A percentile compares a stretch with the other conserved stretches of the same genome.
Evolutionary conservation across 192 early-diverging fungal genomes (phyloP).

Genomic region (Piromyces finnis): DNA sequence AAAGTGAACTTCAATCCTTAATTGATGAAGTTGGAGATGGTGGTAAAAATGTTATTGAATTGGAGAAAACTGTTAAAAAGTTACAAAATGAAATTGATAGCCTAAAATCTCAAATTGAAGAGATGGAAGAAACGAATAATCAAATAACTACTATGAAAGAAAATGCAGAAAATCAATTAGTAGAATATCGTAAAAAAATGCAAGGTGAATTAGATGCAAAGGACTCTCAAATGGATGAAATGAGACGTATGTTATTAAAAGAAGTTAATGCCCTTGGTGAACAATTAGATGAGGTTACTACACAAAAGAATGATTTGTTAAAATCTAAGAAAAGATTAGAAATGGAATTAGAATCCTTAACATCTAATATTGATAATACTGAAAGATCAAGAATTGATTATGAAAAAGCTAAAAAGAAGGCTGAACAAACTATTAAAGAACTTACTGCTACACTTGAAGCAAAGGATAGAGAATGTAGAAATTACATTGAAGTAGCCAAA

Average conservation of each 20-base stretch:
- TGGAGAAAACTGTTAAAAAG: constrained; percentile 42
- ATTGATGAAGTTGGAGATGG: constrained; percentile 59
- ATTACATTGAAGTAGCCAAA: constrained; percentile 52
- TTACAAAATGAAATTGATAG: neutral
- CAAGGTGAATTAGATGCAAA: constrained; percentile 36
- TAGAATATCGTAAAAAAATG: constrained; percentile 43
- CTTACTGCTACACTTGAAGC: constrained; percentile 31
- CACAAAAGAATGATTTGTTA: constrained; percentile 26
- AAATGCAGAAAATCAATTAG: constrained; percentile 35
- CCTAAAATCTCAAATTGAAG: constrained; percentile 40
- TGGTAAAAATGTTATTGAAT: constrained; percentile 54
- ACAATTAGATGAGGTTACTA: constrained; percentile 23
- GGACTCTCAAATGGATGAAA: constrained; percentile 54
- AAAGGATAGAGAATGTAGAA: constrained; percentile 35
- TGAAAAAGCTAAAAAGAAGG: constrained; percentile 40
- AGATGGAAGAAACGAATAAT: constrained; percentile 37
- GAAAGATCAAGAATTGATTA: constrained; percentile 43
- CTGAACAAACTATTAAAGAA: constrained; percentile 28
- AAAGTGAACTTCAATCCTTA: constrained; percentile 41
- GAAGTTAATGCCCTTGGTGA: constrained; percentile 40
- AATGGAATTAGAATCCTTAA: constrained; percentile 38
- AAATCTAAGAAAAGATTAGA: constrained; percentile 40
- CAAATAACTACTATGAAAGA: constrained; percentile 1
- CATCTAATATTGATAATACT: constrained; percentile 28
- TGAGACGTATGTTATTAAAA: constrained; percentile 43